phyloP scores from a whole-genome alignment of 2,329 filamentous ascomycete species.

The Alternaria alternata region DNA sequence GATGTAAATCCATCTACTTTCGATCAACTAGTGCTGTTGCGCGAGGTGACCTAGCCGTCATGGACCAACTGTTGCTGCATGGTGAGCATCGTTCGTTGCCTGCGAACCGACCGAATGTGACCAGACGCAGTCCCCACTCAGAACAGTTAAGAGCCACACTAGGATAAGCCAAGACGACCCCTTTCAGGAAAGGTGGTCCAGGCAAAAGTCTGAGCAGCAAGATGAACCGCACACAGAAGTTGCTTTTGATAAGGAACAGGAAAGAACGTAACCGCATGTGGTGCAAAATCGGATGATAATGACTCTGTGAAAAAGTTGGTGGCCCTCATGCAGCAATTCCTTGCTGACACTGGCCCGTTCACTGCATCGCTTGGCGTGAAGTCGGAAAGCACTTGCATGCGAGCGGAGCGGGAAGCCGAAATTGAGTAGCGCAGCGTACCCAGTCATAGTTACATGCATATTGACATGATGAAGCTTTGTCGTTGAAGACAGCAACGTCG shows the following conservation, averaged over 20 bases:
- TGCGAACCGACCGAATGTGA: constrained; percentile 30
- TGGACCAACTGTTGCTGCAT: constrained; percentile 17
- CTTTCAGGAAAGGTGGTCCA: constrained; percentile 24
- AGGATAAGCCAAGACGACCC: constrained; percentile 18
- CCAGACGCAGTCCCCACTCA: constrained; percentile 22
- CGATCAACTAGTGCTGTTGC: constrained; percentile 13
- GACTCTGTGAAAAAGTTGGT: constrained; percentile 30
- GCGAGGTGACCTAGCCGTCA: constrained; percentile 9
- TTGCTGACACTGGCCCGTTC: constrained; percentile 27
- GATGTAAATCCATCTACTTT: neutral
- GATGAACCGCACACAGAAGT: constrained; percentile 19
- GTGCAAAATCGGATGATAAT: constrained; percentile 29
- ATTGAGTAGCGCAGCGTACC: constrained; percentile 12
- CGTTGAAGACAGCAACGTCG: neutral
- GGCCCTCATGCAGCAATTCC: constrained; percentile 24
- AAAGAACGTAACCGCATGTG: constrained; percentile 28
- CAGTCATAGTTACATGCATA: constrained; percentile 6
- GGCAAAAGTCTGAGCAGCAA: constrained; percentile 20
- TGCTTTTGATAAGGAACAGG: constrained; percentile 24
- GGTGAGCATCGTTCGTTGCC: constrained; percentile 19
- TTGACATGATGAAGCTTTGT: neutral
- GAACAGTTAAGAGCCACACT: constrained; percentile 15
- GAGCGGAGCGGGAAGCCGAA: constrained; percentile 21
- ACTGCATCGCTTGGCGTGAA: constrained; percentile 44
- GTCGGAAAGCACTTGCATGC: constrained; percentile 27